phyloP scores from a whole-genome alignment of 176 grass and related monocot genomes.

The Juncus effusus region DNA sequence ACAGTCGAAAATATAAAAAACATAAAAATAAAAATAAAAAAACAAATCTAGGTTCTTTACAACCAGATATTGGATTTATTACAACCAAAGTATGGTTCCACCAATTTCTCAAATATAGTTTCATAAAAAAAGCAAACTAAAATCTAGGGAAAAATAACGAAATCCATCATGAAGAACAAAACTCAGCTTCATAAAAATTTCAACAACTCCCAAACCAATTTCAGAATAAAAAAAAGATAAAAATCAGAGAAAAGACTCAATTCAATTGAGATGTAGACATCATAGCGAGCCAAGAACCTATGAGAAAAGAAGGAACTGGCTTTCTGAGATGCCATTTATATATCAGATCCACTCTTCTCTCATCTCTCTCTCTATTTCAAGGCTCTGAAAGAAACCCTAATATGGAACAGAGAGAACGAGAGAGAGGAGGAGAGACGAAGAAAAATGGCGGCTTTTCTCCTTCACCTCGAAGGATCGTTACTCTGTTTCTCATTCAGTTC shows the following conservation, averaged over 20 bases:
- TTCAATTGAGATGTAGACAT: conserved; percentile 16
- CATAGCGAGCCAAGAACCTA: conserved; percentile 29
- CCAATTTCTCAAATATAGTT: too few relatives aligned
- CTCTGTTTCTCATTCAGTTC: not conserved
- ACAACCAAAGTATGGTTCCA: too few relatives aligned
- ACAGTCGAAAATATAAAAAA: too few relatives aligned
- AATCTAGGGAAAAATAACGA: too few relatives aligned
- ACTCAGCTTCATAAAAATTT: too few relatives aligned
- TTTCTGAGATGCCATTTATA: conserved; percentile 30
- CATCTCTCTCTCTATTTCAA: conserved; percentile 10
- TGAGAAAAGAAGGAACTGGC: conserved; percentile 10
- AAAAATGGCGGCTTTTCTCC: conserved; percentile 3
- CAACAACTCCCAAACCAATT: not conserved
- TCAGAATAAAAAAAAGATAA: not conserved
- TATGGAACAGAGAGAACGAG: not conserved
- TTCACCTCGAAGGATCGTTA: conserved; percentile 15
- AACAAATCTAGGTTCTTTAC: too few relatives aligned
- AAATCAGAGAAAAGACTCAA: not conserved
- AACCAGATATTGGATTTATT: too few relatives aligned
- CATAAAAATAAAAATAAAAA: too few relatives aligned
- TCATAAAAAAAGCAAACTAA: too few relatives aligned
- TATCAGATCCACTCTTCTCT: conserved; percentile 20
- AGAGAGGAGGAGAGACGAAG: conserved; percentile 9
- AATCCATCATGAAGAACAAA: too few relatives aligned
- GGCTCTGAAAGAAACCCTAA: conserved; percentile 16